Evolutionary conservation across 768 basidiomycete genomes (phyloP).

Genomic region (Lactarius vividus): DNA sequence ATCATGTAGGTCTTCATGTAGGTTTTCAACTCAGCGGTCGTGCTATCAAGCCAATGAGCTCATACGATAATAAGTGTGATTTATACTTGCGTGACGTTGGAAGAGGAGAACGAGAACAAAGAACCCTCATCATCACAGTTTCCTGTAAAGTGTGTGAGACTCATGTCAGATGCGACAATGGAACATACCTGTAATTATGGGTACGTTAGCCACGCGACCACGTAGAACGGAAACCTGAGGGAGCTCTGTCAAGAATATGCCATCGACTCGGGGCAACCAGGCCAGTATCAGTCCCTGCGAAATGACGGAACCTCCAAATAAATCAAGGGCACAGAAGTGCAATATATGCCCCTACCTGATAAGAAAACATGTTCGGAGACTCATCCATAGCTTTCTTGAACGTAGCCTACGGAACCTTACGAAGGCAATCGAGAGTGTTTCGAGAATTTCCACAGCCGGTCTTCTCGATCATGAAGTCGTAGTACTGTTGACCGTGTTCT

Average conservation of each 20-base stretch:
- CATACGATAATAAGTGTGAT: neutral
- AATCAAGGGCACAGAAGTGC: no score
- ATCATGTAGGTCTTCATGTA: constrained; percentile 29
- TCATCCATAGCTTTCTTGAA: constrained; percentile 37
- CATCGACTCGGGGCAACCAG: constrained; percentile 33
- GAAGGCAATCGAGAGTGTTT: constrained; percentile 46
- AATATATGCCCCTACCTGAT: constrained; percentile 31
- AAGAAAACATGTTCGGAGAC: constrained; percentile 35
- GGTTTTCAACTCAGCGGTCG: neutral
- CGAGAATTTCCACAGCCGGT: constrained; percentile 37
- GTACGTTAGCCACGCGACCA: constrained; percentile 29
- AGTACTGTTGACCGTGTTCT: constrained; percentile 37
- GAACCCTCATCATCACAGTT: constrained; percentile 63
- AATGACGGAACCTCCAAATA: neutral
- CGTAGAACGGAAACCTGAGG: constrained; percentile 28
- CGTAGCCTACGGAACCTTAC: constrained; percentile 35
- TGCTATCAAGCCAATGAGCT: neutral
- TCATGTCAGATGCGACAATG: neutral
- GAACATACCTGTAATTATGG: constrained; percentile 28
- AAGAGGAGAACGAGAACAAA: constrained; percentile 32
- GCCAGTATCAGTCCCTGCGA: constrained; percentile 30
- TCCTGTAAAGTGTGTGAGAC: constrained; percentile 33
- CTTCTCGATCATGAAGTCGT: constrained; percentile 41
- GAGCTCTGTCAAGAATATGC: constrained; percentile 29
- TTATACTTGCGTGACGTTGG: constrained; percentile 34